phyloP scores from a whole-genome alignment of 75 land plant genomes.

The Picea glauca region DNA sequence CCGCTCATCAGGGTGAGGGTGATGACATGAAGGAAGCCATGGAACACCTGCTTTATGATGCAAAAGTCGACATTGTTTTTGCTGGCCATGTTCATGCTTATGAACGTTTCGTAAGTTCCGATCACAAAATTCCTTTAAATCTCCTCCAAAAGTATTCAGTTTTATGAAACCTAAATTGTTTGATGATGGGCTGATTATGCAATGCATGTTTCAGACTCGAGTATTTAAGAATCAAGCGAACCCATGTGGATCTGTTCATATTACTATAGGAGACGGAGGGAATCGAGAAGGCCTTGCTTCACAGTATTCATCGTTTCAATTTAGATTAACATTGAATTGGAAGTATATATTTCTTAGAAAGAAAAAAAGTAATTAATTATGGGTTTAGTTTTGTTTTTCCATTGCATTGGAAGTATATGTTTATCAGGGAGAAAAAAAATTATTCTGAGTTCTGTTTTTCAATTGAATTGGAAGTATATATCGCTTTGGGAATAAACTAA shows the following conservation, averaged over 20 bases:
- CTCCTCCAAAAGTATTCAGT: too few species aligned
- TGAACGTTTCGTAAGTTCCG: constrained; percentile 36
- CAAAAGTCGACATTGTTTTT: constrained; percentile 30
- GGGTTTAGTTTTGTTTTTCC: too few species aligned
- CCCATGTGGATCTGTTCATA: constrained; percentile 67
- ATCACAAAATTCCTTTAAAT: too few species aligned
- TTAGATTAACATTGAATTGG: too few species aligned
- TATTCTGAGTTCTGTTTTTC: too few species aligned
- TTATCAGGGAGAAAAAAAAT: too few species aligned
- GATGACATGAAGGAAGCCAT: constrained; percentile 42
- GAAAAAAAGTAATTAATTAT: too few species aligned
- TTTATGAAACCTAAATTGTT: neutral
- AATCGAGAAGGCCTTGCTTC: constrained; percentile 80
- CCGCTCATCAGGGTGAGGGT: constrained; percentile 39
- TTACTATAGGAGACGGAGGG: constrained; percentile 86
- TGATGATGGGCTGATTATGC: neutral
- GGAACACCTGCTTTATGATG: constrained; percentile 26
- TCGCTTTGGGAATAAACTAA: too few species aligned
- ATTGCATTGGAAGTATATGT: too few species aligned
- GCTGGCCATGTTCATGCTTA: constrained; percentile 61
- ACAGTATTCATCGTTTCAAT: constrained; percentile 14
- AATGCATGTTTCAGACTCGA: constrained; percentile 29
- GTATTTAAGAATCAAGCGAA: constrained; percentile 45
- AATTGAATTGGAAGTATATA: too few species aligned
- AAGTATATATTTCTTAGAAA: too few species aligned